phyloP scores from a whole-genome alignment of 371 early-diverging fungal species.

The Batrachochytrium dendrobatidis region DNA sequence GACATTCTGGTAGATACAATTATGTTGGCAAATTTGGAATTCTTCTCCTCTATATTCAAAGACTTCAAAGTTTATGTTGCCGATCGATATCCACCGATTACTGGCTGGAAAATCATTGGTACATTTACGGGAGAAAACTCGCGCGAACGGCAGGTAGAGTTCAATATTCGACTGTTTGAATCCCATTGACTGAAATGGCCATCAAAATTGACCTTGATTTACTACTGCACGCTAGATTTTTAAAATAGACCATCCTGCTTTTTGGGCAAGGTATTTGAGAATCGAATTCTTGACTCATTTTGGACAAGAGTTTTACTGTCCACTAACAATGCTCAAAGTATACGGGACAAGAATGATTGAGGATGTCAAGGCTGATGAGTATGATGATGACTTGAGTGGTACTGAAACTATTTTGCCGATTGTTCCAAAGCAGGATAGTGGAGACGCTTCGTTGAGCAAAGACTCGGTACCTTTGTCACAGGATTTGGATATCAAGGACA shows the following conservation, averaged over 20 bases:
- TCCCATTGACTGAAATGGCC: too few species aligned
- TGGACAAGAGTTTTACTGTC: slow-evolving; percentile 90
- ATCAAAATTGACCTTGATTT: too few species aligned
- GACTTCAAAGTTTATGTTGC: slow-evolving; percentile 73
- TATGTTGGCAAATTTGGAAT: slow-evolving; percentile 89
- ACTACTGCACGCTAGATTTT: too few species aligned
- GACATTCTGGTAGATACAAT: slow-evolving; percentile 86
- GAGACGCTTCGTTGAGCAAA: too few species aligned
- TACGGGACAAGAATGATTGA: slow-evolving; percentile 91
- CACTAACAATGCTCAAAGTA: slow-evolving; percentile 77
- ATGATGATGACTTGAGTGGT: not conserved
- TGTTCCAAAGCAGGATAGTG: too few species aligned
- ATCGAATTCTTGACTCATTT: slow-evolving; percentile 86
- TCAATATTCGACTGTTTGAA: too few species aligned
- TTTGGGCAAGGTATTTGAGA: slow-evolving; percentile 79
- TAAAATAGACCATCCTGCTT: slow-evolving; percentile 57
- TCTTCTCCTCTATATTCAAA: slow-evolving; percentile 89
- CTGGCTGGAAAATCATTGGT: slow-evolving; percentile 74
- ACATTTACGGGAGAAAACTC: slow-evolving; percentile 76
- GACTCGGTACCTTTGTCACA: too few species aligned
- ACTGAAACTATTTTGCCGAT: not conserved
- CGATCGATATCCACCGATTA: slow-evolving; percentile 73
- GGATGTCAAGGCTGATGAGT: slow-evolving; percentile 14
- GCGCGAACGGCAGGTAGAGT: slow-evolving; percentile 69
- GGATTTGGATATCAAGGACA: too few species aligned